Evolutionary conservation across 805 yeast species (phyloP), one percentile per base, ranked within the genome.

Genomic region (Candida sithepensis): DNA sequence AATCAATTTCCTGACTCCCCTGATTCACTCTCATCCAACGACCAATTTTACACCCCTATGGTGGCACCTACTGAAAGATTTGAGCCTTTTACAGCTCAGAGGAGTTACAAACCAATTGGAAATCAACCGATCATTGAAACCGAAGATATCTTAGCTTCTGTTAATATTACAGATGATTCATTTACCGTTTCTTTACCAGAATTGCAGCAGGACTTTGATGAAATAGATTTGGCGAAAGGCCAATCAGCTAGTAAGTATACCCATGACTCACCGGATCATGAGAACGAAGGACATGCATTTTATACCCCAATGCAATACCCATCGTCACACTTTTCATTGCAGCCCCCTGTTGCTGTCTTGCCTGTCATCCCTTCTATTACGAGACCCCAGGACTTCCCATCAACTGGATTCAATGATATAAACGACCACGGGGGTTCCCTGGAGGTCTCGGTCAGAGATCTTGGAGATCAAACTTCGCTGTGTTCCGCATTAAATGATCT

Each of bases 401-500:
- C 38, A n/a, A 34, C 12, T 18, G 18, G 12, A 5, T 34, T 34
- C 12, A 12, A 34, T 16, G 20, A 16, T 16, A 8, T 16, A 5
- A 12, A 34, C 4, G 38, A 34, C 7, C 8, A 34, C 12, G 14
- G 36, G 16, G 14, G 7, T 32, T 7, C 38, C 16, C 3, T 8
- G 10, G 21, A n/a, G n/a, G 5, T 34, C 6, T 7, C 19, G 12
- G 10, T 8, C 3, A 34, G 20, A 34, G 5, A 45, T 23, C 33
- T 38, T 19, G 47, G 39, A 2, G 55, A 55, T 22, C 46, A 49
- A 13, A 58, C 60, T 3, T 58, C 66, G 10, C 26, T 63, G 3
- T 60, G 66, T 36, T 63, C 66, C 3, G 66, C 65, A 2, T 39
- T 61, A 7, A 46, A 54, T 38, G 59, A 60, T 37, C 45, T 54